Evolutionary conservation across 441 rosid species (phyloP).

Genomic region (Bruguiera hainesii): DNA sequence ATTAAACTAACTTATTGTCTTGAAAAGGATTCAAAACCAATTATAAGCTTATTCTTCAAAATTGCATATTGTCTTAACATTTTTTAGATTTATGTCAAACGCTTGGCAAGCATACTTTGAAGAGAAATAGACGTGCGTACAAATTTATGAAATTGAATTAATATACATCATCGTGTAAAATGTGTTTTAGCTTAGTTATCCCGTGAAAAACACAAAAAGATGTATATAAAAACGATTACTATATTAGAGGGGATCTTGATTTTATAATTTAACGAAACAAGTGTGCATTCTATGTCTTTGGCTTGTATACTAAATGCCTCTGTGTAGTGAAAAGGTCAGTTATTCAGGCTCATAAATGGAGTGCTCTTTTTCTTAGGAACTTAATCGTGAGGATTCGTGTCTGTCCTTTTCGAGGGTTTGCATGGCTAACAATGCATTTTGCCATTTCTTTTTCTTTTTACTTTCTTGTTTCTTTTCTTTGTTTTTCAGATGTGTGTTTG

Average conservation of each 20-base stretch:
- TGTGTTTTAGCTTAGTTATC: neutral
- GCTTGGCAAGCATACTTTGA: too few relatives aligned
- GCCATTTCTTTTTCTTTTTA: neutral
- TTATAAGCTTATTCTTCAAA: too few relatives aligned
- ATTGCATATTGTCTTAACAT: too few relatives aligned
- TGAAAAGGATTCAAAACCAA: too few relatives aligned
- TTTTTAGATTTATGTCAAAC: too few relatives aligned
- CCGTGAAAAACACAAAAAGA: neutral
- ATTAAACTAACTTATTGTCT: too few relatives aligned
- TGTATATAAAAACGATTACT: too few relatives aligned
- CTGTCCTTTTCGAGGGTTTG: neutral
- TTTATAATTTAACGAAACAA: neutral
- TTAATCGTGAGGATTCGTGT: neutral
- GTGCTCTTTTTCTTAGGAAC: slow-evolving; percentile 8
- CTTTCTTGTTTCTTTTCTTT: too few relatives aligned
- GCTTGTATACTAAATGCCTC: slow-evolving; percentile 12
- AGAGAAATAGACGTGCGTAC: too few relatives aligned
- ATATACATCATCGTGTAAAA: neutral
- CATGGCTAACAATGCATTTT: neutral
- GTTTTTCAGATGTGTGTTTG: too few relatives aligned
- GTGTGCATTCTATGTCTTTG: slow-evolving; percentile 16
- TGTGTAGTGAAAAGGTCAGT: neutral
- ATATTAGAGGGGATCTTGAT: neutral
- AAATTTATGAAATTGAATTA: too few relatives aligned
- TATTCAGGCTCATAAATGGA: slow-evolving; percentile 6